phyloP scores from a whole-genome alignment of 2,329 filamentous ascomycete genomes.

The Diaporthe sp. region DNA sequence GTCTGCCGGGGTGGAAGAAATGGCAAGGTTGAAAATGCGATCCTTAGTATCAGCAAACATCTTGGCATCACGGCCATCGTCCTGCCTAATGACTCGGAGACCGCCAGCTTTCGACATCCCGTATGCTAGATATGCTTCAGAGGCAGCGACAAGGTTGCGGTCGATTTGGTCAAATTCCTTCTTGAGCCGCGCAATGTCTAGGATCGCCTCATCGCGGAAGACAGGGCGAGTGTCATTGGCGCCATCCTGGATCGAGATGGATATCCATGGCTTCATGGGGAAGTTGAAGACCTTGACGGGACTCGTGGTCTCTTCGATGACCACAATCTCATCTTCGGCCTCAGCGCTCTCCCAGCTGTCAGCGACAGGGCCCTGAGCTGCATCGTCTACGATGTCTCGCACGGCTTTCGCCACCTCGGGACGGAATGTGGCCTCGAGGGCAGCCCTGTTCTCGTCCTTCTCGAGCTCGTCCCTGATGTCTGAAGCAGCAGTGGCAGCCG shows the following conservation, averaged over 20 bases:
- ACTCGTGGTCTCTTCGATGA: slow-evolving; percentile 74
- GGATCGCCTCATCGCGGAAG: slow-evolving; percentile 84
- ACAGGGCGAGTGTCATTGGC: slow-evolving; percentile 69
- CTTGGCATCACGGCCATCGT: slow-evolving; percentile 91
- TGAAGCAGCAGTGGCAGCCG: slow-evolving; percentile 61
- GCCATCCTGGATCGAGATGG: slow-evolving; percentile 80
- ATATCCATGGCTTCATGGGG: slow-evolving; percentile 95
- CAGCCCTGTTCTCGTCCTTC: slow-evolving; percentile 65
- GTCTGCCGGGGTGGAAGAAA: slow-evolving; percentile 78
- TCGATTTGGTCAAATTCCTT: slow-evolving; percentile 99
- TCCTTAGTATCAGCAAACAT: slow-evolving; percentile 93
- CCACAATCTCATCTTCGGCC: slow-evolving; percentile 75
- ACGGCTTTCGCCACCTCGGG: slow-evolving; percentile 66
- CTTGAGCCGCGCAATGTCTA: slow-evolving; percentile 94
- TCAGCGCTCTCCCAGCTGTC: slow-evolving; percentile 95
- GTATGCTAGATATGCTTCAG: slow-evolving; percentile 92
- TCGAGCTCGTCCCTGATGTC: slow-evolving; percentile 68
- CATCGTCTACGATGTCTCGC: slow-evolving; percentile 67
- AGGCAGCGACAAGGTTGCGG: slow-evolving; percentile 90
- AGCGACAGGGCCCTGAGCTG: slow-evolving; percentile 74
- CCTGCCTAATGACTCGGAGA: slow-evolving; percentile 92
- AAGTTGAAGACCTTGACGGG: slow-evolving; percentile 92
- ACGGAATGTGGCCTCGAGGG: slow-evolving; percentile 67
- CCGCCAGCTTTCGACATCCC: slow-evolving; percentile 94
- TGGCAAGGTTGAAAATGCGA: slow-evolving; percentile 92